Evolutionary conservation across 2,329 filamentous ascomycete species (phyloP), one percentile per base, ranked within the genome.

Genomic region (Ascosphaera aggregata): DNA sequence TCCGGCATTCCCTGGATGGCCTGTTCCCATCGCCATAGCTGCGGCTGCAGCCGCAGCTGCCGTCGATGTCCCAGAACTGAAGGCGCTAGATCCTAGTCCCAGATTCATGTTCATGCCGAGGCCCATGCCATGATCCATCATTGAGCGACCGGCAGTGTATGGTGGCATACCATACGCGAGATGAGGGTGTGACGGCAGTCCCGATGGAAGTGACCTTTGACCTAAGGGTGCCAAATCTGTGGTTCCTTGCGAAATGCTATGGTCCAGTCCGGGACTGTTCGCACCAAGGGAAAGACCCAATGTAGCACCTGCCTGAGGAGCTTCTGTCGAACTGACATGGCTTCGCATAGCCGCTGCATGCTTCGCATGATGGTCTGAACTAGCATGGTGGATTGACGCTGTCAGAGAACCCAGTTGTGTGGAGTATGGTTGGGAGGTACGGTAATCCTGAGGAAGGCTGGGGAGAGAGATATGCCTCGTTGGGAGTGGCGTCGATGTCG

Each of bases 381-480:
- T 11, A 27, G 11, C 11, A 27, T 27, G 22, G 11, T 27, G 5
- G 22, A 27, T 27, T 11, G 22, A 11, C 11, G 22, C 22, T 27
- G 22, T 27, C 22, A 27, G 22, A 11, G 22, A 27, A 11, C 11
- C 11, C 22, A 11, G 22, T 11, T 5, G 11, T 7, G 22, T 27
- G 5, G 22, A 27, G 11, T 27, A 27, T 27, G 22, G 37, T 5
- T 13, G 37, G 18, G 22, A 4, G 2, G 39, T 37, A 30, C 36
- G 39, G n/a, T 24, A 37, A 34, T 15, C 38, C 22, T 34, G 38
- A 13, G 30, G 9, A 24, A 36, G 31, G n/a, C 38, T 22, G 15
- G 22, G 22, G 11, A 27, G 22, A 11, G 22, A 27, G 11, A 27
- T 7, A 27, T 27, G 22, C 22, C 22, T 27, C 5, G 22, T 11